Evolutionary conservation across 495 filamentous ascomycete genomes (phyloP).

Genomic region (Cenococcum geophilum): DNA sequence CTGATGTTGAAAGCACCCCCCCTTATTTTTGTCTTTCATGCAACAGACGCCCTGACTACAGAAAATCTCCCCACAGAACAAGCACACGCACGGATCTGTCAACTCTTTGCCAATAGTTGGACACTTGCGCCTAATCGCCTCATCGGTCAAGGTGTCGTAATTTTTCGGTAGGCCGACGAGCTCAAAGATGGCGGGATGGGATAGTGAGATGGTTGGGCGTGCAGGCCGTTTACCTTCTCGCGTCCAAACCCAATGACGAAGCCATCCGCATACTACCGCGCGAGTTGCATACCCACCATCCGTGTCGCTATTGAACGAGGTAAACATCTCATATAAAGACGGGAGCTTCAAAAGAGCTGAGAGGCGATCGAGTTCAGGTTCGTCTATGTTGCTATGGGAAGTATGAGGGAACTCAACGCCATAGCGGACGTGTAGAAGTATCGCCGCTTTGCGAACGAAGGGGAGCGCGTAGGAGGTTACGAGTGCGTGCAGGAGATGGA

Average conservation of each 20-base stretch:
- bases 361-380: slow-evolving; percentile 76
- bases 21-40: slow-evolving; percentile 60
- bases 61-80: slow-evolving; percentile 94
- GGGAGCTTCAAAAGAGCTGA: slow-evolving; percentile 69
- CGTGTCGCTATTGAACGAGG: slow-evolving; percentile 34
- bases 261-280: slow-evolving; percentile 69
- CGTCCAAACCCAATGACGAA: slow-evolving; percentile 51
- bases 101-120: slow-evolving; percentile 86
- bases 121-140: slow-evolving; percentile 77
- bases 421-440: slow-evolving; percentile 81
- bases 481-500: slow-evolving; percentile 47
- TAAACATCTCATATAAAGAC: slow-evolving; percentile 70
- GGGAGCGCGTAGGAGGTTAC: slow-evolving; percentile 76
- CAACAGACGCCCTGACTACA: slow-evolving; percentile 94
- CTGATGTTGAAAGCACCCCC: slow-evolving; percentile 87
- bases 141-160: slow-evolving; percentile 88
- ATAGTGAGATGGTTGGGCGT: slow-evolving; percentile 45
- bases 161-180: slow-evolving; percentile 86
- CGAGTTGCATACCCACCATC: slow-evolving; percentile 37
- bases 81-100: slow-evolving; percentile 80
- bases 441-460: slow-evolving; percentile 78
- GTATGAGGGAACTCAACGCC: slow-evolving; percentile 81
- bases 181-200: slow-evolving; percentile 89
- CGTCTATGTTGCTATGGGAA: slow-evolving; percentile 56
- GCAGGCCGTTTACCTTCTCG: slow-evolving; percentile 26